Evolutionary conservation across 305 asterid genomes (phyloP).

Genomic region (Fraxinus ornus): DNA sequence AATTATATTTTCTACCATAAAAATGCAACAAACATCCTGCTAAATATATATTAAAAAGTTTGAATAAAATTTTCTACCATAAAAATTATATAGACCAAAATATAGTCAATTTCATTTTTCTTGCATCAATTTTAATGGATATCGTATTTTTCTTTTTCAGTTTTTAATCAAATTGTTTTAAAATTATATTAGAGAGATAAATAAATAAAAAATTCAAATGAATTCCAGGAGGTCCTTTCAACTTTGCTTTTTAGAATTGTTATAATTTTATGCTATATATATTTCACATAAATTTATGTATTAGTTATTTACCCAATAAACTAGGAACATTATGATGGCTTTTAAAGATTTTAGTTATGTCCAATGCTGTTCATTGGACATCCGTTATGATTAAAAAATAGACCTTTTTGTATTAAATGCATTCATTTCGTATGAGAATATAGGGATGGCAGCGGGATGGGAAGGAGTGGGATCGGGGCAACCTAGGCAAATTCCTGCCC

Average conservation of each 20-base stretch:
- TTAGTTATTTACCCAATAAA: neutral
- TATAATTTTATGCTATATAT: neutral
- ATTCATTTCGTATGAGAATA: neutral
- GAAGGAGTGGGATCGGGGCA: too few relatives aligned
- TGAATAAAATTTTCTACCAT: neutral
- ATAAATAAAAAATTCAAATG: neutral
- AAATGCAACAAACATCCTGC: neutral
- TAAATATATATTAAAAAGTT: neutral
- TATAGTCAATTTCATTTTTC: neutral
- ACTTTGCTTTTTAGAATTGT: neutral
- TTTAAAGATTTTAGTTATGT: neutral
- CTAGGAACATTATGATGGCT: constrained; percentile 15
- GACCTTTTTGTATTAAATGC: neutral
- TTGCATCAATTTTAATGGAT: neutral
- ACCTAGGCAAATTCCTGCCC: too few relatives aligned
- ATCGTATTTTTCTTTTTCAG: neutral
- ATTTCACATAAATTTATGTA: neutral
- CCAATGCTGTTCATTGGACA: neutral
- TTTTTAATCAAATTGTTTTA: neutral
- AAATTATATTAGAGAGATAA: neutral
- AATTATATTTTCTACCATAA: neutral
- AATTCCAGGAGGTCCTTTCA: neutral
- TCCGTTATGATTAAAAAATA: neutral
- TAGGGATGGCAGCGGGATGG: too few relatives aligned
- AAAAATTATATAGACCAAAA: neutral